Conservation (phyloP, 1,284 basidiomycete species). For the Ustanciosporium gigantosporum region DNA sequence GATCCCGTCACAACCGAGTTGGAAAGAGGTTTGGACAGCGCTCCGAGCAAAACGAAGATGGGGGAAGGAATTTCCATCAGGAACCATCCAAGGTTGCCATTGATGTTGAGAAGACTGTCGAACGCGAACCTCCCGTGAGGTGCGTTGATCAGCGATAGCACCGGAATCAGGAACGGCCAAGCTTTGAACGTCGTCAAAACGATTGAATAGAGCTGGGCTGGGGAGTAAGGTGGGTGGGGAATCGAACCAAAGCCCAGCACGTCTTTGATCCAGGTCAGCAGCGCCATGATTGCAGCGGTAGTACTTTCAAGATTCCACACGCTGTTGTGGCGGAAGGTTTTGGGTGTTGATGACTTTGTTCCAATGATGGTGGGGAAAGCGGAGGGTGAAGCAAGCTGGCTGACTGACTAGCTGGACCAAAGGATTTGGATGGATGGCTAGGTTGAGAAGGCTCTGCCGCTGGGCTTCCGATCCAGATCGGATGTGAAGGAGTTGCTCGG, state of each 20-base stretch:
- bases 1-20: slow-evolving; percentile 17
- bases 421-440: no score
- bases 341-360: no score
- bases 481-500: no score
- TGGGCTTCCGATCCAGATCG: no score
- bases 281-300: no score
- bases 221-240: slow-evolving; percentile 33
- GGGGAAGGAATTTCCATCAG: slow-evolving; percentile 83
- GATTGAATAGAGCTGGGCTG: slow-evolving; percentile 42
- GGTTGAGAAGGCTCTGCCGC: no score
- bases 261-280: slow-evolving; percentile 31
- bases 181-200: slow-evolving; percentile 60
- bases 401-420: no score
- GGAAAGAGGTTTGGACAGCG: slow-evolving; percentile 64
- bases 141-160: slow-evolving; percentile 67
- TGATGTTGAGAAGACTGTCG: slow-evolving; percentile 41
- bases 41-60: slow-evolving; percentile 63
- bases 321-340: no score
- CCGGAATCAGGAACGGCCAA: slow-evolving; percentile 62
- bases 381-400: no score
- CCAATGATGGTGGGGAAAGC: no score
- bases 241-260: slow-evolving; percentile 23
- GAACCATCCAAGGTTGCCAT: slow-evolving; percentile 72
- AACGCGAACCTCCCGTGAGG: slow-evolving; percentile 75
- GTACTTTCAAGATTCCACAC: no score